phyloP scores from a whole-genome alignment of 2,329 filamentous ascomycete species.

The Hypoxylon sp. region DNA sequence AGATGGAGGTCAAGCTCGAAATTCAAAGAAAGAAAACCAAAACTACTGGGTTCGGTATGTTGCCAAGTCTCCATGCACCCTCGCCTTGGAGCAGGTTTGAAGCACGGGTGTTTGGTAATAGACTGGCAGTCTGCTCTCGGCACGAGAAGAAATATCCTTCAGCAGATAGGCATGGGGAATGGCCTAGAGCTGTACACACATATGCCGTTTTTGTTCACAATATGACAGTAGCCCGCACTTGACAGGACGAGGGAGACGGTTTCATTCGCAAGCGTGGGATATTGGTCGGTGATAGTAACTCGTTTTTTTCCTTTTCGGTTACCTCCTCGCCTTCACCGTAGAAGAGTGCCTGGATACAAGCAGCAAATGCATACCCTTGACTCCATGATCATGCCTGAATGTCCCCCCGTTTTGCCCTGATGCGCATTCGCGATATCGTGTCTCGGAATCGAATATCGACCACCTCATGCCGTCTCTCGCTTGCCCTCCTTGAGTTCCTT shows the following conservation, averaged over 20 bases:
- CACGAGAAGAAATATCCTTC: slow-evolving; percentile 59
- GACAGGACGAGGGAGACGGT: not conserved
- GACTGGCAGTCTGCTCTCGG: slow-evolving; percentile 55
- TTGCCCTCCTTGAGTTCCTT: slow-evolving; percentile 98
- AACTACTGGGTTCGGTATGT: slow-evolving; percentile 50
- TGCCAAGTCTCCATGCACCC: slow-evolving; percentile 71
- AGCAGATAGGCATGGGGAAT: slow-evolving; percentile 53
- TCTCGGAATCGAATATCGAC: slow-evolving; percentile 37
- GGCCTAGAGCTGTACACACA: slow-evolving; percentile 60
- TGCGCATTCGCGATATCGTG: slow-evolving; percentile 43
- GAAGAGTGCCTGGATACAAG: slow-evolving; percentile 44
- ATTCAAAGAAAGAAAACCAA: not conserved
- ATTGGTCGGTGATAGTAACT: slow-evolving; percentile 25
- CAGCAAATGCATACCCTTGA: slow-evolving; percentile 47
- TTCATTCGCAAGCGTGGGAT: slow-evolving; percentile 8
- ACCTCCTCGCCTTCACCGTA: slow-evolving; percentile 44
- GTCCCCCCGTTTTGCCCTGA: slow-evolving; percentile 43
- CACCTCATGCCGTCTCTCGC: slow-evolving; percentile 76
- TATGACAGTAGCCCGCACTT: not conserved
- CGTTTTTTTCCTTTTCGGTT: slow-evolving; percentile 44
- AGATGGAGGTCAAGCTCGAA: not conserved
- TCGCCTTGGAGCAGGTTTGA: slow-evolving; percentile 45
- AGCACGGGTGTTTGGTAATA: slow-evolving; percentile 73
- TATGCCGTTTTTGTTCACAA: slow-evolving; percentile 49
- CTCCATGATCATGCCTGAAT: slow-evolving; percentile 47